These are phyloP conservation scores for Plectosphaerella cucumerina DNA, from an alignment of 2,329 filamentous ascomycete species.

Conservation along the genomic window DNA sequence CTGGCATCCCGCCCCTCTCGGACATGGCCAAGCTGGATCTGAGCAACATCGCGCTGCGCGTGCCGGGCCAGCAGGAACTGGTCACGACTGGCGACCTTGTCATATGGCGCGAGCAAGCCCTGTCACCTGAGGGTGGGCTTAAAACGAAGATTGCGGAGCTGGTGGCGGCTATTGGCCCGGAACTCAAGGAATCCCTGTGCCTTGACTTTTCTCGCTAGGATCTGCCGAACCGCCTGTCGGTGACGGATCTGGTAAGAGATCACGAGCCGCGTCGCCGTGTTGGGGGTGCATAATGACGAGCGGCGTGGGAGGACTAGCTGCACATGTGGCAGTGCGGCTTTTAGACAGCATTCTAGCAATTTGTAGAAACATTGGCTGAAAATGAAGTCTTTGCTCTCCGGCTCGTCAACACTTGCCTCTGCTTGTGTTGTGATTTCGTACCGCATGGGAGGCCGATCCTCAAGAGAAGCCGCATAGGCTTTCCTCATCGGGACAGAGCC, in stretches of 20 bases:
- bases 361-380: too few relatives aligned
- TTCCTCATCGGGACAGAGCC: too few relatives aligned
- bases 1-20: slow-evolving; percentile 56
- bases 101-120: slow-evolving; percentile 51
- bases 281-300: background rate
- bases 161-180: slow-evolving; percentile 60
- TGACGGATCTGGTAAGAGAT: background rate
- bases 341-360: too few relatives aligned
- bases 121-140: slow-evolving; percentile 40
- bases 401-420: too few relatives aligned
- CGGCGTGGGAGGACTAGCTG: background rate
- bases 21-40: slow-evolving; percentile 53
- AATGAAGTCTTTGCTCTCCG: too few relatives aligned
- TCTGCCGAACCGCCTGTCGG: background rate
- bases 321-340: too few relatives aligned
- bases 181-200: slow-evolving; percentile 52
- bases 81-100: slow-evolving; percentile 49
- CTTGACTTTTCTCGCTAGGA: slow-evolving; percentile 45
- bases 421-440: too few relatives aligned
- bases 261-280: background rate
- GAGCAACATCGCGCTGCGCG: slow-evolving; percentile 52
- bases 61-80: slow-evolving; percentile 31
- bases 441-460: too few relatives aligned
- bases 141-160: slow-evolving; percentile 65
- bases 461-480: too few relatives aligned